These are phyloP conservation scores for Marasmius sp. DNA, from an alignment of 1,284 basidiomycete species.

Conservation along the genomic window DNA sequence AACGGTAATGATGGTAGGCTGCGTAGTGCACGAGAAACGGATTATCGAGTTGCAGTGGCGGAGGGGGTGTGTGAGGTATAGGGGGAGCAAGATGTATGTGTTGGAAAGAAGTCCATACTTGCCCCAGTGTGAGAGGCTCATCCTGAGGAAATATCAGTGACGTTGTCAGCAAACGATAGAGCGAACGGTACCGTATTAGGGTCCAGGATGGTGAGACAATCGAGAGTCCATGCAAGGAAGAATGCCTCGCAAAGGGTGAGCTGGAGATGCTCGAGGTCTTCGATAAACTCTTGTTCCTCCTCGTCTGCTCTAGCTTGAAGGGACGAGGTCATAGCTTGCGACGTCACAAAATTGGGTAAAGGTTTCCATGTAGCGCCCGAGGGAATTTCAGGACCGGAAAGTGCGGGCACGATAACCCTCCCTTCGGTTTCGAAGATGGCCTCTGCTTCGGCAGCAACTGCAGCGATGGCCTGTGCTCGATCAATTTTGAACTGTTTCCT, in stretches of 20 bases:
- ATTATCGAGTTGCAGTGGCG: conserved; percentile 70
- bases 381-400: conserved; percentile 62
- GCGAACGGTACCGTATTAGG: conserved; percentile 53
- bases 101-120: conserved; percentile 66
- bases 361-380: conserved; percentile 80
- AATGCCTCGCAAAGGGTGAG: conserved; percentile 91
- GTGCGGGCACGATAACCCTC: conserved; percentile 51
- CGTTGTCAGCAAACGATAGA: neutral
- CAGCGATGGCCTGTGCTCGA: conserved; percentile 76
- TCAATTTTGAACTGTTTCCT: conserved; percentile 91
- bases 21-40: conserved; percentile 92
- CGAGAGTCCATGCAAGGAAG: conserved; percentile 84
- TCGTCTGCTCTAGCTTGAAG: conserved; percentile 35
- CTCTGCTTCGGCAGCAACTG: conserved; percentile 74
- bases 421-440: conserved; percentile 68
- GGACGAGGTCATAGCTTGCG: conserved; percentile 22
- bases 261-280: conserved; percentile 90
- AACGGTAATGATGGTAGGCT: conserved; percentile 93
- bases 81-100: conserved; percentile 34
- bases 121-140: conserved; percentile 48
- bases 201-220: conserved; percentile 78
- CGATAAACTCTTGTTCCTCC: conserved; percentile 46
- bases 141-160: conserved; percentile 33
- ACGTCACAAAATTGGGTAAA: conserved; percentile 15
- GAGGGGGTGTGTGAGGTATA: conserved; percentile 27